A percentile compares a stretch with the other conserved stretches of the same genome.
phyloP scores from a whole-genome alignment of 768 basidiomycete species.

The Tulasnella sp. region DNA sequence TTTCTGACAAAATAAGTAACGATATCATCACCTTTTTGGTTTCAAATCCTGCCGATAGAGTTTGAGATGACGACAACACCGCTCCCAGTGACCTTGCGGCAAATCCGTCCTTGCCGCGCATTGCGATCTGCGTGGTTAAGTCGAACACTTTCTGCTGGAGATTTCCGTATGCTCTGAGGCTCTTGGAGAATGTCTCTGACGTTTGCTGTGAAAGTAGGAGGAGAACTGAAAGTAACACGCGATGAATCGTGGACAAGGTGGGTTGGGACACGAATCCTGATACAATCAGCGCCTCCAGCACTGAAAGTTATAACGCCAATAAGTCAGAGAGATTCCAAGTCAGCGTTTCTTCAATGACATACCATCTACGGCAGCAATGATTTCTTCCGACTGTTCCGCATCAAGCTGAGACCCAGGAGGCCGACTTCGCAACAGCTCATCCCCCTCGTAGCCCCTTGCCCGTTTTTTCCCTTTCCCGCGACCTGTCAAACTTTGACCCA shows the following conservation, averaged over 20 bases:
- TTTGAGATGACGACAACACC: slow-evolving; percentile 7
- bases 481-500: neutral
- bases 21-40: neutral
- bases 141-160: slow-evolving; percentile 38
- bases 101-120: slow-evolving; percentile 32
- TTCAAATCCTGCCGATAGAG: neutral
- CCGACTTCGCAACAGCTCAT: slow-evolving; percentile 50
- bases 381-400: slow-evolving; percentile 37
- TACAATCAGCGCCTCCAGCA: neutral
- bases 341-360: slow-evolving; percentile 14
- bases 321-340: neutral
- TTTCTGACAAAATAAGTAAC: neutral
- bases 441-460: slow-evolving; percentile 58
- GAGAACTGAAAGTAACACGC: slow-evolving; percentile 7
- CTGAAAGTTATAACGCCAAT: neutral
- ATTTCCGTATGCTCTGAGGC: slow-evolving; percentile 35
- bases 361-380: slow-evolving; percentile 53
- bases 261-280: slow-evolving; percentile 1
- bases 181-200: neutral
- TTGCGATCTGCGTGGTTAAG: slow-evolving; percentile 36
- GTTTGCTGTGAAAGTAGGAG: slow-evolving; percentile 5
- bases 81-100: slow-evolving; percentile 4
- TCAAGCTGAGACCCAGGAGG: slow-evolving; percentile 39
- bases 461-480: slow-evolving; percentile 52
- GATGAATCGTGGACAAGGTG: neutral